These are phyloP conservation scores for Suillus variegatus DNA, from an alignment of 768 basidiomycete species.

Conservation along the genomic window DNA sequence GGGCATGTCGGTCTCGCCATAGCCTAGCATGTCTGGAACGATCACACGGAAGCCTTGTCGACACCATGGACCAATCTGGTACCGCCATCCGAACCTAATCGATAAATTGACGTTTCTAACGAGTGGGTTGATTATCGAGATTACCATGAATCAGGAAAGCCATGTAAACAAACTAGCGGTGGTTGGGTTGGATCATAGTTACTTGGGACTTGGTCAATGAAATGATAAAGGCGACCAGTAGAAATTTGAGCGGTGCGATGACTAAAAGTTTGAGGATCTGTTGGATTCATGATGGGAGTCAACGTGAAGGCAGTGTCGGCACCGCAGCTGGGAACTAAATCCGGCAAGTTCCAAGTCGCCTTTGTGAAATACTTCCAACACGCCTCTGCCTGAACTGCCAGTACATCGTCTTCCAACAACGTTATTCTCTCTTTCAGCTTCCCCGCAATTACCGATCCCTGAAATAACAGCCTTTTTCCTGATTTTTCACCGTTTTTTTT, in stretches of 20 bases:
- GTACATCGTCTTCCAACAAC: constrained; percentile 11
- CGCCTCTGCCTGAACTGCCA: constrained; percentile 17
- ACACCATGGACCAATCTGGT: constrained; percentile 75
- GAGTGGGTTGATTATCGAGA: not conserved
- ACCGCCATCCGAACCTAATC: constrained; percentile 70
- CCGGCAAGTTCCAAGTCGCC: constrained; percentile 28
- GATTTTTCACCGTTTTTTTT: constrained; percentile 23
- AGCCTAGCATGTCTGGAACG: constrained; percentile 54
- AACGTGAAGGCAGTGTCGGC: constrained; percentile 24
- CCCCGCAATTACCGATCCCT: constrained; percentile 14
- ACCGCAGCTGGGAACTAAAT: constrained; percentile 22
- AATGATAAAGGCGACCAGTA: constrained; percentile 68
- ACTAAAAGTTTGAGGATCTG: constrained; percentile 41
- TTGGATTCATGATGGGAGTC: constrained; percentile 16
- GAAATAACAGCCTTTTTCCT: constrained; percentile 13
- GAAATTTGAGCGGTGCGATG: constrained; percentile 52
- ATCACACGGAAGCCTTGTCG: constrained; percentile 61
- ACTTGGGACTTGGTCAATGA: constrained; percentile 66
- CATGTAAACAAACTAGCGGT: constrained; percentile 75
- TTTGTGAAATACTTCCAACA: constrained; percentile 31
- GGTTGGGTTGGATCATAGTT: constrained; percentile 37
- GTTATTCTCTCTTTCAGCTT: constrained; percentile 18
- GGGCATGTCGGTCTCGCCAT: constrained; percentile 66
- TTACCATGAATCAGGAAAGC: constrained; percentile 70
- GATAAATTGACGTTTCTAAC: not conserved